A percentile compares a stretch with the other conserved stretches of the same genome.
Evolutionary conservation across 352 stramenopile species (phyloP).

Genomic region (Thalassiosira allenii): DNA sequence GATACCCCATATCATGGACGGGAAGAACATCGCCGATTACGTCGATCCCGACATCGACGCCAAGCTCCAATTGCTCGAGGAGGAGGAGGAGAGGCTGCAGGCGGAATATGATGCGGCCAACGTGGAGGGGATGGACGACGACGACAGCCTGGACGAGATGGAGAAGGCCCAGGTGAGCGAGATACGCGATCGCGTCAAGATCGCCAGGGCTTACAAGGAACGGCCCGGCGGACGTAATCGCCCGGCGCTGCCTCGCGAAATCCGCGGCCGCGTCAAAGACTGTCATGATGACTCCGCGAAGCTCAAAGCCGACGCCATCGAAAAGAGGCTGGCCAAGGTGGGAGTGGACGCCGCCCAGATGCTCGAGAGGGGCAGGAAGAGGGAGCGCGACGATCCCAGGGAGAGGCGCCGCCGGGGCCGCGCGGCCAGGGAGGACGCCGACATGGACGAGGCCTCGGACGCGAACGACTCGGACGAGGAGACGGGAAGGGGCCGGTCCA

Average conservation of each 20-base stretch:
- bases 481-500: slow-evolving; percentile 73
- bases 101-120: slow-evolving; percentile 89
- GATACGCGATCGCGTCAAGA: slow-evolving; percentile 93
- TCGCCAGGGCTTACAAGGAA: slow-evolving; percentile 68
- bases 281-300: slow-evolving; percentile 77
- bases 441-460: slow-evolving; percentile 85
- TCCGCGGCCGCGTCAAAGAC: slow-evolving; percentile 79
- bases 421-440: slow-evolving; percentile 80
- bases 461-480: slow-evolving; percentile 42
- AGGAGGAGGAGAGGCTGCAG: slow-evolving; percentile 96
- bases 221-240: slow-evolving; percentile 89
- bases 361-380: slow-evolving; percentile 90
- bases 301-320: slow-evolving; percentile 88
- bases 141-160: slow-evolving; percentile 94
- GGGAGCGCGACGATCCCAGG: slow-evolving; percentile 88
- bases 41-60: slow-evolving; percentile 98
- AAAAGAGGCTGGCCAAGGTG: slow-evolving; percentile 91
- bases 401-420: slow-evolving; percentile 77
- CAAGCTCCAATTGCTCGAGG: slow-evolving; percentile 94
- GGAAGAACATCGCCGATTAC: slow-evolving; percentile 99
- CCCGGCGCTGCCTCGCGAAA: slow-evolving; percentile 89
- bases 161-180: slow-evolving; percentile 90
- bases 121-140: slow-evolving; percentile 88
- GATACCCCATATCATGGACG: slow-evolving; percentile 99
- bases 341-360: slow-evolving; percentile 92